phyloP scores from a whole-genome alignment of 140 eudicot genomes.

The Senecio squalidus region DNA sequence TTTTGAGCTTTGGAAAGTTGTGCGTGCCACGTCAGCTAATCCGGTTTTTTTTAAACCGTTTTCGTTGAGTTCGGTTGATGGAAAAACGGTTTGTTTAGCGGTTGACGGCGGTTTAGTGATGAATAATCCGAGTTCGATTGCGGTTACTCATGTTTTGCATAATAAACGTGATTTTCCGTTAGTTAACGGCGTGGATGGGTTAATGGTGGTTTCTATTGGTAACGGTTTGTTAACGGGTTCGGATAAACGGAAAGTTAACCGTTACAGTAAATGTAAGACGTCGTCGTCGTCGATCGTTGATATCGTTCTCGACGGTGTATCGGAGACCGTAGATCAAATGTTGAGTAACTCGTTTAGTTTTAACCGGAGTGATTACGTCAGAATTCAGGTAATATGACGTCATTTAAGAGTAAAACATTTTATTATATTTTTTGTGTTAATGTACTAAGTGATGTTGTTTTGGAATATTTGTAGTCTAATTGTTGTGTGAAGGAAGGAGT shows the following conservation, averaged over 20 bases:
- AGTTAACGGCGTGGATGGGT: constrained; percentile 72
- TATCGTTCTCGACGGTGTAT: constrained; percentile 80
- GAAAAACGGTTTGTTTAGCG: constrained; percentile 59
- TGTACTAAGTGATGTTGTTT: constrained; percentile 19
- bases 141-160: constrained; percentile 82
- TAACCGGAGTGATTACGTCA: constrained; percentile 66
- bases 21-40: constrained; percentile 79
- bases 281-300: constrained; percentile 44
- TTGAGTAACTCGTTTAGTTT: constrained; percentile 82
- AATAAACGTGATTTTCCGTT: constrained; percentile 80
- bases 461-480: constrained; percentile 48
- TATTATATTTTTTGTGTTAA: background rate
- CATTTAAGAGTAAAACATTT: background rate
- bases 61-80: constrained; percentile 52
- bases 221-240: constrained; percentile 49
- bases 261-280: constrained; percentile 45
- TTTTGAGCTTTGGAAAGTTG: constrained; percentile 82
- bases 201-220: constrained; percentile 65
- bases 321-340: constrained; percentile 89
- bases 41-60: constrained; percentile 80
- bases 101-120: constrained; percentile 87
- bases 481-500: constrained; percentile 26
- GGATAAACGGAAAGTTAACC: constrained; percentile 32
- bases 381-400: constrained; percentile 72
- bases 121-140: constrained; percentile 86